Evolutionary conservation across 2,329 filamentous ascomycete species (phyloP), one percentile per base, ranked within the genome.

Genomic region (Aspergillus pseudoterreus): DNA sequence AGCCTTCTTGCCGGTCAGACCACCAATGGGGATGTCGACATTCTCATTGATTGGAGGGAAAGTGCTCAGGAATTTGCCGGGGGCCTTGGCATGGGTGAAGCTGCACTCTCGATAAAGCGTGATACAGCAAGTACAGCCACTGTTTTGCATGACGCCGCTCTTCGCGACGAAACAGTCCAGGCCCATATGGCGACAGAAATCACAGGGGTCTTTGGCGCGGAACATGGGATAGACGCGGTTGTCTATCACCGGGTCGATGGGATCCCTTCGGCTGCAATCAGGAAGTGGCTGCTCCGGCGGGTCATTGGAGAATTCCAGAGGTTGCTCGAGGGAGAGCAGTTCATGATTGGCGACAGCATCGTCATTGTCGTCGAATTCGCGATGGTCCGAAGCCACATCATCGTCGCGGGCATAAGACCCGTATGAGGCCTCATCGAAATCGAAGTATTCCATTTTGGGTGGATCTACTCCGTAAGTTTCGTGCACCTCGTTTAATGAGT

Each of bases 91-190:
- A 49, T 74, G 70, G 11, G 68, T 74, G 60, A 76, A 77, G 57
- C 74, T 77, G 63, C 75, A 77, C 63, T 76, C 69, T 49, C 74
- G 70, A 46, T 69, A 76, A 22, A 77, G 67, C 17, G 73, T 74
- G 55, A 76, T 75, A 54, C 75, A 77, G 53, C 74, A 75, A 32
- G 75, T 76, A 57, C 75, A 77, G 10, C 71, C 72, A 49, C 42
- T 52, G 14, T 69, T 71, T 39, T 74, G 68, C 63, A 76, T 63
- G 15, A 70, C 67, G 21, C 75, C 75, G 58, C 73, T 62, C 47
- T 71, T 71, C 14, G 73, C 73, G 52, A 77, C 61, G 53, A 76
- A 75, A 60, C 75, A 77, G 48, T 77, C 71, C 43, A 77, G 59
- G n/a, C 72, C 71, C 71, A 74, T 75, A 49, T 65, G 66, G 39